Evolutionary conservation across 2,329 filamentous ascomycete species (phyloP).

Genomic region (Penicillium fuscoglaucum): DNA sequence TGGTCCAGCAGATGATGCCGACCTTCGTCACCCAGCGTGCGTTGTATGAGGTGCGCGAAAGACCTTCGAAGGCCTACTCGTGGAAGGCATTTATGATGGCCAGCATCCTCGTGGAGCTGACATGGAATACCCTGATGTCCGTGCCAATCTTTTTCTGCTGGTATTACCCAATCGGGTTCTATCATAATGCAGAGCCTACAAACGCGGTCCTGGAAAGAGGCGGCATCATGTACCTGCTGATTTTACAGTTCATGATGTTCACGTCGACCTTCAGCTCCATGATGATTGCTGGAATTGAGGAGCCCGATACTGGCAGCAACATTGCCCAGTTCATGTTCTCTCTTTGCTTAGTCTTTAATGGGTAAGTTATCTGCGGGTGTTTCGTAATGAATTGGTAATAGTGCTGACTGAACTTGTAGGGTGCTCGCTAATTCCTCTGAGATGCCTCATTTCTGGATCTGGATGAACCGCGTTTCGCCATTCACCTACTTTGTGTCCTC

Average conservation of each 20-base stretch:
- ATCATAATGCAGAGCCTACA: conserved; percentile 38
- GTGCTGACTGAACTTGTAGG: conserved; percentile 30
- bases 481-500: conserved; percentile 62
- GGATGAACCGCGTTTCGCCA: conserved; percentile 70
- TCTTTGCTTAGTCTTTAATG: conserved; percentile 59
- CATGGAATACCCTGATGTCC: conserved; percentile 62
- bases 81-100: conserved; percentile 71
- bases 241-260: conserved; percentile 67
- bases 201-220: conserved; percentile 52
- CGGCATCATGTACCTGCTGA: conserved; percentile 63
- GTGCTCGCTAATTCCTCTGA: conserved; percentile 60
- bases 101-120: conserved; percentile 70
- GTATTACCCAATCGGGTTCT: conserved; percentile 62
- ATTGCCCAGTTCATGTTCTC: conserved; percentile 60
- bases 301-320: conserved; percentile 64
- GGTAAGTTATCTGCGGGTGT: conserved; percentile 19
- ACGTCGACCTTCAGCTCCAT: conserved; percentile 70
- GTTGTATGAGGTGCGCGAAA: conserved; percentile 61
- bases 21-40: conserved; percentile 59
- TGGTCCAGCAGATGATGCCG: conserved; percentile 57
- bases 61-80: conserved; percentile 68
- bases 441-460: conserved; percentile 72
- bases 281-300: conserved; percentile 67
- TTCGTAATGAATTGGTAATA: background rate
- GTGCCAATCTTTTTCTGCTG: conserved; percentile 65